Base-by-base conservation (phyloP, 352 stramenopile genomes). In the Globisporangium okanoganense region DNA sequence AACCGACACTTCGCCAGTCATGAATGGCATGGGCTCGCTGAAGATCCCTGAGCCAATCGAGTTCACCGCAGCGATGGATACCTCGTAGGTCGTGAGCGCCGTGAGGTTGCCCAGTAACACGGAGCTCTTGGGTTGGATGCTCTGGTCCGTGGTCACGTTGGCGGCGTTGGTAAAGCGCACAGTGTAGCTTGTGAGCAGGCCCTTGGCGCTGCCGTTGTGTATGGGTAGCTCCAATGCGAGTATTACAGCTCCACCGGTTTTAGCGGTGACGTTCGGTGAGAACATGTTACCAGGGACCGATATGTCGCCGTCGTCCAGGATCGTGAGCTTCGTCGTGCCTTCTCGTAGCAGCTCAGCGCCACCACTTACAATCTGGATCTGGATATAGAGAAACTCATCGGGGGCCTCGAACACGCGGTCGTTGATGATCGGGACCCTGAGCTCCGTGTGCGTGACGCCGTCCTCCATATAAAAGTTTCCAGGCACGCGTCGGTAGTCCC, bases 381-480 rank as follows among this genome's bases (percentile, higher is more conserved):
- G 38, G 20, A 76, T 70, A n/a, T 70, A 64, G 43, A 89, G 82
- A 9, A 57, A 64, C 41, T 87, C 76, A 51, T 87, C 72, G 1
- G 77, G 79, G 35, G 59, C 77, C 47, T 88, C 72, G 35, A 69
- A 87, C 10, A 76, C 57, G 7, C 72, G 71, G 57, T 88, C 79
- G 40, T 89, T 89, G 16, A 88, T 72, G 36, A 92, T 89, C 3
- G 69, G 61, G 13, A 87, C 67, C 9, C 69, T 73, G 0, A 88
- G 38, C 0, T 67, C 69, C 0, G 76, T 62, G 7, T 29, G 61
- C 12, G 64, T 78, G n/a, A 80, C 49, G 2, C 66, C 65, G n/a
- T 75, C 62, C 3, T 73, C 76, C 67, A 91, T 78, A 0, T 64
- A 27, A 9, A 89, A 29, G 1, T 45, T 56, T 1, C 64, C 53